Base-by-base conservation (phyloP, 768 basidiomycete genomes). In the Podaxis sp. region DNA sequence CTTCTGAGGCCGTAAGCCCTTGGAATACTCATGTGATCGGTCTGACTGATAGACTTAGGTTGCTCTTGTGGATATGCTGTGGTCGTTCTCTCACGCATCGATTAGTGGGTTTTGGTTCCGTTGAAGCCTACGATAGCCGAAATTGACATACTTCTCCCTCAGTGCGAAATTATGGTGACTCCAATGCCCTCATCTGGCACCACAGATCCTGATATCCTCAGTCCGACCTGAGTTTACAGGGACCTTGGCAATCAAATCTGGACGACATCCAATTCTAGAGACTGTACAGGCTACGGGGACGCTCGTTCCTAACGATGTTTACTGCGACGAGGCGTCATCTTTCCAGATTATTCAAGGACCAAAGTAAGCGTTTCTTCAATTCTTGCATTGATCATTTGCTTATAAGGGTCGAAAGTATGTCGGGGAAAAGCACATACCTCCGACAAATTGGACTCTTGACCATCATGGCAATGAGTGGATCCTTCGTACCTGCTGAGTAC, bases 311-410 rank as follows among this genome's bases (percentile, higher is more conserved):
- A 98, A 98, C 69, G 96, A 98, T 70, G 87, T 91, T 1, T 99
- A 92, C 68, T 92, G 92, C 68, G 91, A 88, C 61, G 85, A 89
- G 63, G 84, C 90, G 0, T 89, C 93, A 2, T 83, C 84, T 1
- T 98, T 99, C 70, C 95, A 98, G 73, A 84, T 98, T 33, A 83
- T 99, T 36, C 94, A 93, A 65, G 96, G 96, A 0, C 93, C 93
- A 2, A 94, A 94, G 92, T 93, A 24, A 36, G 33, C 46, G 27
- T n/a, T 13, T 25, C 3, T 47, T 50, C 22, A 49, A 49, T 40
- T 55, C 40, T 50, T 46, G 33, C 38, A 24, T 27, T 2, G 38
- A 41, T n/a, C 17, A 52, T 51, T 40, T 9, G 6, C 27, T 24
- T 51, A 56, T 7, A 49, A 12, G 13, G n/a, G 38, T 5, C 38